Base-by-base conservation (phyloP, 2,329 filamentous ascomycete genomes). In the Keithomyces neogunnii region DNA sequence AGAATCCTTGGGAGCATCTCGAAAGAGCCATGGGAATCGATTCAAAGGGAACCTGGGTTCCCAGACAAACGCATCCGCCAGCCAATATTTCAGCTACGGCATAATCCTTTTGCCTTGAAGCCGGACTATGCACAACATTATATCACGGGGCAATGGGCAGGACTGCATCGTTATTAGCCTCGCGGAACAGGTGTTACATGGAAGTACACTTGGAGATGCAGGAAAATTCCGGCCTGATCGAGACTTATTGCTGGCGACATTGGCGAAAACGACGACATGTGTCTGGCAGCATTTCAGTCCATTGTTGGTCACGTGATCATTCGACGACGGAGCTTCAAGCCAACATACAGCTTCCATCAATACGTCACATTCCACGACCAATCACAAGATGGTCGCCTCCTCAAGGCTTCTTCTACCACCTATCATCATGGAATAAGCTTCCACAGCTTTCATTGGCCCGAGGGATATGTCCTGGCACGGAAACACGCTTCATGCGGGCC, bases 1-100 rank as follows among this genome's bases (percentile, higher is more conserved):
- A 84, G 62, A 88, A 91, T 62, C 87, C 87, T 0, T 91, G 87
- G 87, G 77, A 74, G 48, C 65, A 62, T 7, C 66, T 85, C 26
- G 81, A 85, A 63, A 67, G 69, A 58, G 58, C 64, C 5, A 64
- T 64, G 29, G 73, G 74, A 0, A 56, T 84, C 45, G 57, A 66
- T 39, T 54, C 74, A 1, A 62, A 62, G 11, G 77, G 75, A 2
- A 61, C 57, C 0, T 84, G 78, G 79, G 55, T 76, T 11, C 31
- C 56, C 5, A 43, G 48, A 13, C 58, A 53, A 33, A 19, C 32
- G 29, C n/a, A 42, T 2, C 6, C 44, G 33, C n/a, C 9, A 4
- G 7, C 30, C 28, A 30, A 30, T 11, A 47, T 36, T 33, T 53
- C 44, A 50, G n/a, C 6, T 6, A 44, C 28, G 40, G 26, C 40